A percentile compares a stretch with the other conserved stretches of the same genome.
Conservation (phyloP, 2,329 filamentous ascomycete genomes). For the Pleochaeta shiraiana region DNA sequence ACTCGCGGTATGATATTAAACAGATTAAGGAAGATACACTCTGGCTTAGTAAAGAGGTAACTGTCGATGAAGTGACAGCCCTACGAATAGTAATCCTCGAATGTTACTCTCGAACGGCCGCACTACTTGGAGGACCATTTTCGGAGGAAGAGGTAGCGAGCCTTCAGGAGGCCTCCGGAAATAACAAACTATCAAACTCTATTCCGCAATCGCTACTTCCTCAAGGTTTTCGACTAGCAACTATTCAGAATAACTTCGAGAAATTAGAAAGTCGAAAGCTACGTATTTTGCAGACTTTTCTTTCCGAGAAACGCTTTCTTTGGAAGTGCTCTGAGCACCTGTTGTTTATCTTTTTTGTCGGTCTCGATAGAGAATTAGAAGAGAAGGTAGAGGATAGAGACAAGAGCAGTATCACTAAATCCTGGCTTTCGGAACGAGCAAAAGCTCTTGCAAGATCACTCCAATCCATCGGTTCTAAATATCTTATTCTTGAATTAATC, state of each 20-base stretch:
- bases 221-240: constrained; percentile 18
- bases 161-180: constrained; percentile 49
- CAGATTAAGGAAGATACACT: constrained; percentile 65
- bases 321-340: constrained; percentile 35
- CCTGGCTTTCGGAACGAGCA: constrained; percentile 8
- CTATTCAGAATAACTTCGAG: constrained; percentile 37
- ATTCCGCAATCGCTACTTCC: constrained; percentile 22
- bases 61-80: constrained; percentile 62
- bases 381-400: constrained; percentile 5
- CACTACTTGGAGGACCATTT: constrained; percentile 46
- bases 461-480: constrained; percentile 5
- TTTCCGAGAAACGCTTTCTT: constrained; percentile 48
- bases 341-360: constrained; percentile 18
- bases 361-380: constrained; percentile 3
- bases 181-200: constrained; percentile 37
- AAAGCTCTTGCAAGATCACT: constrained; percentile 5
- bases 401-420: background rate
- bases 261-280: constrained; percentile 37
- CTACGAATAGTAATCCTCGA: constrained; percentile 64
- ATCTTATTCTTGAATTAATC: constrained; percentile 22
- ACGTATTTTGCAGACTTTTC: constrained; percentile 48
- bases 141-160: constrained; percentile 61
- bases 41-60: constrained; percentile 63
- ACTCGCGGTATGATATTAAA: constrained; percentile 48
- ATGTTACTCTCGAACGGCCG: constrained; percentile 59